Conservation (phyloP, 2,329 filamentous ascomycete genomes). For the Pseudocercospora crystallina region DNA sequence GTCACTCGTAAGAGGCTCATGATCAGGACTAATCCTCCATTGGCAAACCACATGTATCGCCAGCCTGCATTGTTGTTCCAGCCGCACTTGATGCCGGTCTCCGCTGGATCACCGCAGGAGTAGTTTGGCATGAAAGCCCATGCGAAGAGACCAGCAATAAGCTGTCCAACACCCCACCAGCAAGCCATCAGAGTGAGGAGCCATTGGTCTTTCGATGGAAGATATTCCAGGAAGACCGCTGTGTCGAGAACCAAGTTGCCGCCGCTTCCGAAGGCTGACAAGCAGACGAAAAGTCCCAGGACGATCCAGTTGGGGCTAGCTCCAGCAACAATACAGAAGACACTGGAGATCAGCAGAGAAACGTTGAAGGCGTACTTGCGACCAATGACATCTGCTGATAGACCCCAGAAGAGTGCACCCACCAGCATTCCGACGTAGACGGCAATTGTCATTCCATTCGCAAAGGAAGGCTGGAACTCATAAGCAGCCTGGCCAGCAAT, state of each 20-base stretch:
- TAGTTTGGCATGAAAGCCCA: conserved; percentile 55
- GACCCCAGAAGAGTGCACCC: conserved; percentile 67
- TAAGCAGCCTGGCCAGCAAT: conserved; percentile 58
- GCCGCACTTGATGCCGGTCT: conserved; percentile 47
- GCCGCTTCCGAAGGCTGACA: conserved; percentile 64
- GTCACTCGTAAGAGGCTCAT: conserved; percentile 55
- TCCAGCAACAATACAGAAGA: conserved; percentile 65
- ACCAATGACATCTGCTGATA: conserved; percentile 67
- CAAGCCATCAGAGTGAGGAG: conserved; percentile 62
- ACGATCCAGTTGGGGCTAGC: conserved; percentile 66
- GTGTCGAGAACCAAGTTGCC: conserved; percentile 65
- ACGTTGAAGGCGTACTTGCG: conserved; percentile 68
- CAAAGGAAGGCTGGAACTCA: conserved; percentile 59
- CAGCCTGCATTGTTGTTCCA: conserved; percentile 56
- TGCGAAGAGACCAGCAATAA: conserved; percentile 54
- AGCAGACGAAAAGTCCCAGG: conserved; percentile 62
- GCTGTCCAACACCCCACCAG: conserved; percentile 56
- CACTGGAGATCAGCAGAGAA: conserved; percentile 62
- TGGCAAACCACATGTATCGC: conserved; percentile 58
- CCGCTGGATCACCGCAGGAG: conserved; percentile 44
- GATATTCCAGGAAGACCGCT: conserved; percentile 58
- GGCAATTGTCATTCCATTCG: conserved; percentile 59
- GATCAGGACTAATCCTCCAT: conserved; percentile 54
- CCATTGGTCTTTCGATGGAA: conserved; percentile 62
- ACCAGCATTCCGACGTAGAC: conserved; percentile 57